Base-by-base conservation (phyloP, 2,329 filamentous ascomycete species). In the Alternaria infectoria region DNA sequence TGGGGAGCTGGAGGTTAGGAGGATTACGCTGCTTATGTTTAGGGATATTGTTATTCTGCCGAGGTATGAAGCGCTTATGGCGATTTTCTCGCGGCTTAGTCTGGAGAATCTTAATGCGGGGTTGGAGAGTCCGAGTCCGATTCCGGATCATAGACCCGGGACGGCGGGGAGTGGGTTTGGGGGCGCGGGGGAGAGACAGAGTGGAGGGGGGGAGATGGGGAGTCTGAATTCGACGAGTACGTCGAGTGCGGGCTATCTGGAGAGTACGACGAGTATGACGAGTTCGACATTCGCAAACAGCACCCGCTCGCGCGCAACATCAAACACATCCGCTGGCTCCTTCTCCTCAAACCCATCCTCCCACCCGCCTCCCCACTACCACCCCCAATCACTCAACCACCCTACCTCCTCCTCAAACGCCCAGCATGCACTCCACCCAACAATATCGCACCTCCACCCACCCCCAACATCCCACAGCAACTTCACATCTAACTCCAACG, bases 1-100 rank as follows among this genome's bases (percentile, higher is more conserved):
- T 86, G 71, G 81, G 87, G 77, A 89, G 61, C 86, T 97, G 3
- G 94, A 98, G 70, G 91, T 98, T 1, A 89, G 95, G n/a, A 88
- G 93, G 23, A 89, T 98, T 45, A 93, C 97, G 0, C 87, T 99
- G 19, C 90, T 93, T 21, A 89, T 92, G 5, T 99, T 96, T 81
- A 90, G 96, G 56, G 96, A 99, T 79, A 90, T 88, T 19, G 89
- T 99, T 61, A 93, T 99, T 54, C 83, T 99, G 1, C 93, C 93
- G 2, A 90, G 95, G 54, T 96, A 97, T 80, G 94, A 97, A 59
- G 90, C 88, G 7, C 87, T 99, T 23, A 96, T 96, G 83, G 88
- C 89, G 7, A 95, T 96, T 60, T 97, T 97, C 81, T 97, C 93
- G 3, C 89, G 95, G 3, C 86, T 98, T 0, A 94, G 91, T 4